Conservation (phyloP, 306 rosid genomes). For the Fragaria iinumae region DNA sequence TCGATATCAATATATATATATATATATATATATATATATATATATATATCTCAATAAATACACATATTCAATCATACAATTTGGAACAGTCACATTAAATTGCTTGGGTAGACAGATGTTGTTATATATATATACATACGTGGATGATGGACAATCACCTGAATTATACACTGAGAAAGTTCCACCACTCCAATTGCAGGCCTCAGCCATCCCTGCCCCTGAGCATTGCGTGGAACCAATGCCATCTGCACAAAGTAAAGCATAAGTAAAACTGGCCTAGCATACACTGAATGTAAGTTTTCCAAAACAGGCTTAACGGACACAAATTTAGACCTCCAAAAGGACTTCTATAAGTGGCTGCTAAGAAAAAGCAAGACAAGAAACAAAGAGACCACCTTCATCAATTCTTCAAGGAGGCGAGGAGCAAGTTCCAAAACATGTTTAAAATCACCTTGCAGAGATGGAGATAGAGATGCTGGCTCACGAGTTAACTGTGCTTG, state of each 20-base stretch:
- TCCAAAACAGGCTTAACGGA: not conserved
- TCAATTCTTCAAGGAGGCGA: conserved; percentile 94
- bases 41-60: not conserved
- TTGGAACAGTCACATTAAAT: not conserved
- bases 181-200: conserved; percentile 96
- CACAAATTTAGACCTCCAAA: not conserved
- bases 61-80: not conserved
- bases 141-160: conserved; percentile 46
- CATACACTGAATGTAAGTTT: not conserved
- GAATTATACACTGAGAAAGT: conserved; percentile 94
- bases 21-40: not conserved
- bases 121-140: not conserved
- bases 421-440: conserved; percentile 89
- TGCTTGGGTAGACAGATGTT: not conserved
- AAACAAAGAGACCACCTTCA: conserved; percentile 67
- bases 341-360: conserved; percentile 15
- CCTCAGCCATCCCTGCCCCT: conserved; percentile 99
- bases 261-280: conserved; percentile 5
- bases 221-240: conserved; percentile 84
- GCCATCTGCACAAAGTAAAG: conserved; percentile 62
- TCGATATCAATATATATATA: not conserved
- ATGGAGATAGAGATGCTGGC: conserved; percentile 63
- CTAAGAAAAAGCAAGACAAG: conserved; percentile 25
- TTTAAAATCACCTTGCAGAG: conserved; percentile 76
- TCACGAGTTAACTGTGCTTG: conserved; percentile 95